These are phyloP conservation scores for Daldinia loculata DNA, from an alignment of 495 filamentous ascomycete species.

Conservation along the genomic window DNA sequence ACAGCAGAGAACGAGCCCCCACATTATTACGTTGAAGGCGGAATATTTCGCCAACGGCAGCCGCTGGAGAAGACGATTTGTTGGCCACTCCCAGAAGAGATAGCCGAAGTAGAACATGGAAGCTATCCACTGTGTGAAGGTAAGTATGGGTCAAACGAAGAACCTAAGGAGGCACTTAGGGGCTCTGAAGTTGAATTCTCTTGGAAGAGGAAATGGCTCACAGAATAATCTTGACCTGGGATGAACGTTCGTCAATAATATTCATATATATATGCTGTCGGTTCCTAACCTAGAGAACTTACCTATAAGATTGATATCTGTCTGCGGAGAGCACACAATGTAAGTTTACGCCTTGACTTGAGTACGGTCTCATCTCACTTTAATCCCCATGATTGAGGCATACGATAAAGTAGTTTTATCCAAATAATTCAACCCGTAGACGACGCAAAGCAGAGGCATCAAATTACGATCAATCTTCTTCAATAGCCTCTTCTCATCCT, in stretches of 20 bases:
- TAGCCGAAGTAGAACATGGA: constrained; percentile 71
- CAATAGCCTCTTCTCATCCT: constrained; percentile 59
- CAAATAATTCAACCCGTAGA: constrained; percentile 71
- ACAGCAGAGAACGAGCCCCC: constrained; percentile 64
- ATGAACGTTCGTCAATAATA: neutral
- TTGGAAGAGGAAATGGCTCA: constrained; percentile 6
- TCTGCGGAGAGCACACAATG: constrained; percentile 15
- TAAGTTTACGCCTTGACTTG: constrained; percentile 49
- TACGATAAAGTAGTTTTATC: constrained; percentile 74
- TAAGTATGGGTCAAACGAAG: neutral
- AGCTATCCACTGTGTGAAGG: constrained; percentile 41
- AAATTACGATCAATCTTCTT: constrained; percentile 67
- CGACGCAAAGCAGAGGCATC: constrained; percentile 68
- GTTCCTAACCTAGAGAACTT: neutral
- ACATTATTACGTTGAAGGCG: constrained; percentile 63
- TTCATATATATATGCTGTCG: neutral
- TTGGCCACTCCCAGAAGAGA: constrained; percentile 71
- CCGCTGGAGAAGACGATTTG: constrained; percentile 66
- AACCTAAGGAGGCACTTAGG: neutral
- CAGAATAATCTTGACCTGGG: constrained; percentile 44
- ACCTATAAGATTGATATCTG: constrained; percentile 42
- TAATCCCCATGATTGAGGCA: constrained; percentile 69
- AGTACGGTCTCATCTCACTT: constrained; percentile 47
- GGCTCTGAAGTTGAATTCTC: neutral
- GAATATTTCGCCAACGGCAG: constrained; percentile 69